Conservation (phyloP, 2,329 filamentous ascomycete species). For the Colletotrichum zoysiae region DNA sequence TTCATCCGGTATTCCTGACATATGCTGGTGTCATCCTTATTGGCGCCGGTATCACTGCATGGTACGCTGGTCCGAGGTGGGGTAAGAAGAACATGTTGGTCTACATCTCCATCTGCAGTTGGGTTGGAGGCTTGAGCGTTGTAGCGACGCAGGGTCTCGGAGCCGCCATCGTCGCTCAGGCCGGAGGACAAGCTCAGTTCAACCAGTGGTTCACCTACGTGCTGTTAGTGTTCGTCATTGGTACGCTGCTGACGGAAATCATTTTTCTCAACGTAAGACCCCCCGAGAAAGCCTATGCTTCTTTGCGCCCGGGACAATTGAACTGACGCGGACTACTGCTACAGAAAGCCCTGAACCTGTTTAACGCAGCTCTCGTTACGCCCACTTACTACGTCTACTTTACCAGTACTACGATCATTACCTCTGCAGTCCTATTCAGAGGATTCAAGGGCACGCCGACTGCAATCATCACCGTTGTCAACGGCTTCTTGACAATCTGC, state of each 20-base stretch:
- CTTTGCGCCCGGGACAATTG: slow-evolving; percentile 17
- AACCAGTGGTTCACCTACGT: slow-evolving; percentile 98
- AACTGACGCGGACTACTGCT: slow-evolving; percentile 48
- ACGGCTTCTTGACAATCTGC: slow-evolving; percentile 95
- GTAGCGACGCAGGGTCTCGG: slow-evolving; percentile 95
- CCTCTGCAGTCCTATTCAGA: slow-evolving; percentile 90
- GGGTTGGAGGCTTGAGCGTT: slow-evolving; percentile 93
- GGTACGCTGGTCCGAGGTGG: slow-evolving; percentile 88
- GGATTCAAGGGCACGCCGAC: slow-evolving; percentile 90
- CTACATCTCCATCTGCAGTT: slow-evolving; percentile 95
- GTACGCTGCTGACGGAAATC: slow-evolving; percentile 92
- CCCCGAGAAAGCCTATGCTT: not conserved
- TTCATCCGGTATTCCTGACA: slow-evolving; percentile 85
- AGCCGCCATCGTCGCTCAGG: slow-evolving; percentile 89
- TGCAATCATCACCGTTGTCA: slow-evolving; percentile 88
- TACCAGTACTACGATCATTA: slow-evolving; percentile 94
- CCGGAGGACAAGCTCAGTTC: slow-evolving; percentile 85
- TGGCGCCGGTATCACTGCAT: slow-evolving; percentile 76
- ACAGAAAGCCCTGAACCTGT: slow-evolving; percentile 97
- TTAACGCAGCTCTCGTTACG: slow-evolving; percentile 96
- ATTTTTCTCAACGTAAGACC: slow-evolving; percentile 89
- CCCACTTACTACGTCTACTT: slow-evolving; percentile 99
- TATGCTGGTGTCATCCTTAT: slow-evolving; percentile 88
- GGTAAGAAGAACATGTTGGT: slow-evolving; percentile 98
- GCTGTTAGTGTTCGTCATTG: slow-evolving; percentile 88